These are phyloP conservation scores for Tricholoma sp. DNA, from an alignment of 768 basidiomycete species.

Conservation along the genomic window DNA sequence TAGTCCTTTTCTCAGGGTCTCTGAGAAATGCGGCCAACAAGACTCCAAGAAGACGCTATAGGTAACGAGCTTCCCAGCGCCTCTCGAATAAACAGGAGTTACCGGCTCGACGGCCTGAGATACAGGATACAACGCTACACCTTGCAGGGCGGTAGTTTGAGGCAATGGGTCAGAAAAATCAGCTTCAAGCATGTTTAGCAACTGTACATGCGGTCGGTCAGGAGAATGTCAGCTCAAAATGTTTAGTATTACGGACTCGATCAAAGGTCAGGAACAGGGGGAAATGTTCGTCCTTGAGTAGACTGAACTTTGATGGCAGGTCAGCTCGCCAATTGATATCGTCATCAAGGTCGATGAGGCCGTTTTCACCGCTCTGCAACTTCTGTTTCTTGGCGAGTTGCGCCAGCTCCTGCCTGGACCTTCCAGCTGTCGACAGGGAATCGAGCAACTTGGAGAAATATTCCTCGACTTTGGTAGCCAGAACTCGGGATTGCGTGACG, in stretches of 20 bases:
- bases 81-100: slow-evolving; percentile 27
- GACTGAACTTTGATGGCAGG: background rate
- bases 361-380: background rate
- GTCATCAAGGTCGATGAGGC: slow-evolving; percentile 1
- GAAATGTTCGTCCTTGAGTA: background rate
- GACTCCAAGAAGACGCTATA: slow-evolving; percentile 31
- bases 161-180: background rate
- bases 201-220: background rate
- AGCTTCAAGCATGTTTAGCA: background rate
- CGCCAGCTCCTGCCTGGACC: slow-evolving; percentile 30
- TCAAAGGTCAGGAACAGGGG: slow-evolving; percentile 2
- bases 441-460: slow-evolving; percentile 49
- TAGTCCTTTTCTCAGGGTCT: slow-evolving; percentile 43
- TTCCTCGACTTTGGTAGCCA: slow-evolving; percentile 60
- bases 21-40: slow-evolving; percentile 61
- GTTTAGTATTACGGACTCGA: background rate
- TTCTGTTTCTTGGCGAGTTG: background rate
- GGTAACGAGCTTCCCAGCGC: background rate
- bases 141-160: background rate
- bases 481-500: slow-evolving; percentile 59
- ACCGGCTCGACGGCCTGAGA: background rate
- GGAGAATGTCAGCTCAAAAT: background rate
- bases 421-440: slow-evolving; percentile 31
- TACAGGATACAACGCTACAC: background rate
- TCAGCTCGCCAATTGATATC: background rate